Base-by-base conservation (phyloP, 257 asterid genomes). In the Pogostemon cablin region DNA sequence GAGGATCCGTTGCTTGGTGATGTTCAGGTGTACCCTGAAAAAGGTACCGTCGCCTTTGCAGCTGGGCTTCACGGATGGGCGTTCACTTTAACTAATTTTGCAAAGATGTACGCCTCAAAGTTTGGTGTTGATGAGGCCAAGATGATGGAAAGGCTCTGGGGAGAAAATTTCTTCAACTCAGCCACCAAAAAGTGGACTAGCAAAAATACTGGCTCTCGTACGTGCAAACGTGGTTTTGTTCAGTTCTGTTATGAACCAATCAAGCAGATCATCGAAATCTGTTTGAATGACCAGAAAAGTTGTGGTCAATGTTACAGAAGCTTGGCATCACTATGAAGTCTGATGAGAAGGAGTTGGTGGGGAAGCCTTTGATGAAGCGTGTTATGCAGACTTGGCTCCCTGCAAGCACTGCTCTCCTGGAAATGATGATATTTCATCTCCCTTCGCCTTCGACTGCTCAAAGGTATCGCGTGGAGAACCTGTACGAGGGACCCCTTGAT, bases 1-100 rank as follows among this genome's bases (percentile, higher is more conserved):
- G 80, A 81, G 59, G 85, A 81, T 78, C 82, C 82, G 20, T 76
- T 81, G 6, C 85, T 81, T 6, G 85, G 85, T 9, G 85, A 81
- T 75, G 78, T 74, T 40, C 77, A 66, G 78, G 85, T 81, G 38
- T 78, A 78, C 63, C 82, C 82, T 0, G 85, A 74, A 48, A 78
- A 81, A 50, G 82, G 85, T 55, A 78, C 78, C 2, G 85, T 78
- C 62, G 85, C 85, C 2, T 81, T 77, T 50, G 78, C 67, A 15
- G 67, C 67, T 62, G 67, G 67, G 15, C 4, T 62, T 52, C 67
- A 62, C 49, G 67, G 67, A 1, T 62, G 67, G 67, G 67, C 67
- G 15, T 62, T 62, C 15, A 62, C 67, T 2, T 46, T 62, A 12
- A 62, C 53, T 8, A 62, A 41, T 52, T 62, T 62, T 5, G 67